phyloP scores from a whole-genome alignment of 2,329 filamentous ascomycete species.

The Ustulina deusta region DNA sequence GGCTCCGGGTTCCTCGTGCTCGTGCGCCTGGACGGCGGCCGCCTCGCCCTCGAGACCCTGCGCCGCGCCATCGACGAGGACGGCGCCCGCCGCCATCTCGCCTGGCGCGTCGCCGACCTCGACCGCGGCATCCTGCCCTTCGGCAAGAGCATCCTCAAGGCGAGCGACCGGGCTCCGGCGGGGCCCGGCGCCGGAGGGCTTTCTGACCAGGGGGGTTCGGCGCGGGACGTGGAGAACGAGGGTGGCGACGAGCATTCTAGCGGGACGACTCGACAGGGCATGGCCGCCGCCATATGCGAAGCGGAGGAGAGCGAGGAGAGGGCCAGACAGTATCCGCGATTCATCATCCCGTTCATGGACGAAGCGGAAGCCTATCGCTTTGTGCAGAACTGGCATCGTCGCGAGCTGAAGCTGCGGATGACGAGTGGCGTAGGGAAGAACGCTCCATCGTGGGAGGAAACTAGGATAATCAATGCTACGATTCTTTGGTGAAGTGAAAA shows the following conservation, averaged over 20 bases:
- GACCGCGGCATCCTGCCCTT: slow-evolving; percentile 48
- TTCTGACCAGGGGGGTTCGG: too few species aligned
- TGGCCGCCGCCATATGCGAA: neutral
- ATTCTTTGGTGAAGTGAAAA: slow-evolving; percentile 47
- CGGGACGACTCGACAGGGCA: neutral
- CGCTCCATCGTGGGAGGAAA: slow-evolving; percentile 46
- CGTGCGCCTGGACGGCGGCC: slow-evolving; percentile 53
- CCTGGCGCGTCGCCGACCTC: slow-evolving; percentile 53
- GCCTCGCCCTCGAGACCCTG: slow-evolving; percentile 53
- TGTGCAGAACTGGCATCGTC: slow-evolving; percentile 58
- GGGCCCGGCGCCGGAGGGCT: too few species aligned
- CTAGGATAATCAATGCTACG: slow-evolving; percentile 46
- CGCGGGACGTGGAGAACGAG: neutral
- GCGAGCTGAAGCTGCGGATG: slow-evolving; percentile 50
- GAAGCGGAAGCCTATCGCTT: slow-evolving; percentile 65
- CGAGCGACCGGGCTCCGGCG: slow-evolving; percentile 2
- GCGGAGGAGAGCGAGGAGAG: slow-evolving; percentile 19
- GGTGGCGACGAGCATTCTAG: neutral
- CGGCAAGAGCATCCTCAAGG: slow-evolving; percentile 45
- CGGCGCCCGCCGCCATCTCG: slow-evolving; percentile 56
- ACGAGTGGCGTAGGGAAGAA: slow-evolving; percentile 18
- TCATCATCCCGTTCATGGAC: slow-evolving; percentile 68
- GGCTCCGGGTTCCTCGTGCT: slow-evolving; percentile 51
- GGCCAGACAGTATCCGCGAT: slow-evolving; percentile 54
- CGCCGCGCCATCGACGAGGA: slow-evolving; percentile 57